Evolutionary conservation across 2,329 filamentous ascomycete species (phyloP).

Genomic region (Cordyceps farinosa): DNA sequence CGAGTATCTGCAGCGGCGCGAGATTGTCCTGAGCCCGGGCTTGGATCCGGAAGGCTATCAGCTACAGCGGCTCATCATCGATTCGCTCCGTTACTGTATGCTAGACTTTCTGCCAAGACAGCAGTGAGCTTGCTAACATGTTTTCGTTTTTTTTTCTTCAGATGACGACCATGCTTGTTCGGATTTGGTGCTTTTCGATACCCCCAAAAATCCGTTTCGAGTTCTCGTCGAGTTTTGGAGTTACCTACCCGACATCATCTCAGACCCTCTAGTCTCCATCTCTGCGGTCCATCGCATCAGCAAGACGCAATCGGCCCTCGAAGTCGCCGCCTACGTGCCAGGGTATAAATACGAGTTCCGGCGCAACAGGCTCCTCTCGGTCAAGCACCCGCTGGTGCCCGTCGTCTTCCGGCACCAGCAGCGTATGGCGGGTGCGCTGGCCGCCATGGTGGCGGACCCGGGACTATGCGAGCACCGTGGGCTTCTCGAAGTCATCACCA

Average conservation of each 20-base stretch:
- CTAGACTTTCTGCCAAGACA: not conserved
- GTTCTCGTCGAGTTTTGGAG: slow-evolving; percentile 12
- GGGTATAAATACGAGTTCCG: not conserved
- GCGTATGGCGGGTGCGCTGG: slow-evolving; percentile 12
- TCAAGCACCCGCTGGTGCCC: slow-evolving; percentile 13
- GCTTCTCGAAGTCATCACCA: slow-evolving; percentile 12
- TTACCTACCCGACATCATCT: slow-evolving; percentile 18
- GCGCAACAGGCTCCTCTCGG: slow-evolving; percentile 8
- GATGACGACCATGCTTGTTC: slow-evolving; percentile 12
- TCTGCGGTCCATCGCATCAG: slow-evolving; percentile 18
- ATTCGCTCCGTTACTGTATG: slow-evolving; percentile 18
- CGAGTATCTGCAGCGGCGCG: not conserved
- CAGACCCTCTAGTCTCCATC: slow-evolving; percentile 16
- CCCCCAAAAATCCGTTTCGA: slow-evolving; percentile 15
- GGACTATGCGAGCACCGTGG: slow-evolving; percentile 1
- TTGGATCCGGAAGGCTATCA: slow-evolving; percentile 18
- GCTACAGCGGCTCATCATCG: slow-evolving; percentile 12
- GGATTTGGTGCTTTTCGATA: slow-evolving; percentile 21
- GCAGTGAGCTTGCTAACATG: not conserved
- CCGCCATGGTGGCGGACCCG: slow-evolving; percentile 11
- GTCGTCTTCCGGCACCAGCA: slow-evolving; percentile 17
- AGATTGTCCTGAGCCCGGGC: not conserved
- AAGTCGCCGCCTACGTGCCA: not conserved
- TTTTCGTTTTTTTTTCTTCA: not conserved
- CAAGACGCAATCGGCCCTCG: slow-evolving; percentile 7